Evolutionary conservation across 352 stramenopile genomes (phyloP).

Genomic region (Blastocystis sp.): DNA sequence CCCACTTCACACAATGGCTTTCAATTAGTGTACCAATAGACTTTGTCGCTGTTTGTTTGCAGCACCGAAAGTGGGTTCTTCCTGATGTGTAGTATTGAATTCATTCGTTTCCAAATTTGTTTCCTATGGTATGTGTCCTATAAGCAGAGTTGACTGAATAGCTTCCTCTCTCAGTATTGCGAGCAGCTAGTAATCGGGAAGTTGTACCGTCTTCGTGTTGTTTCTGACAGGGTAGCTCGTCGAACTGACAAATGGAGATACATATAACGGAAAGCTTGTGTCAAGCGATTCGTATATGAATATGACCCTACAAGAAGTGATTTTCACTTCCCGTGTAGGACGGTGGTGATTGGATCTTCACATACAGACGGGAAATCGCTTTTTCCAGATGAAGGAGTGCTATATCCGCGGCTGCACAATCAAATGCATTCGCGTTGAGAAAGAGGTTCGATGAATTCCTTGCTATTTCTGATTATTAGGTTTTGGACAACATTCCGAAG

Average conservation of each 20-base stretch:
- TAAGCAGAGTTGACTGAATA: not conserved
- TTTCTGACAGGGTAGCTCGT: slow-evolving; percentile 70
- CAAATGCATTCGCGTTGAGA: slow-evolving; percentile 93
- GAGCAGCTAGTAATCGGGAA: slow-evolving; percentile 29
- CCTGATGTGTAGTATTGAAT: not conserved
- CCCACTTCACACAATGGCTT: slow-evolving; percentile 50
- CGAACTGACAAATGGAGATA: slow-evolving; percentile 96
- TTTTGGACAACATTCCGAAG: slow-evolving; percentile 85
- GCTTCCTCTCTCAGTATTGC: slow-evolving; percentile 31
- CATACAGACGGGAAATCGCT: slow-evolving; percentile 80
- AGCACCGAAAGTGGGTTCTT: not conserved
- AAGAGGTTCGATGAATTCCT: slow-evolving; percentile 66
- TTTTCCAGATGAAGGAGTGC: slow-evolving; percentile 93
- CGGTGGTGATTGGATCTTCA: not conserved
- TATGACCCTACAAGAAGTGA: slow-evolving; percentile 93
- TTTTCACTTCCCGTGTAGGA: slow-evolving; percentile 81
- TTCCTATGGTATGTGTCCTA: not conserved
- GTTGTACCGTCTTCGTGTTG: not conserved
- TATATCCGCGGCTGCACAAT: slow-evolving; percentile 94
- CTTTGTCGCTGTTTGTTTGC: not conserved
- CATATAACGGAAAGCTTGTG: slow-evolving; percentile 89
- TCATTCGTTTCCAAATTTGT: not conserved
- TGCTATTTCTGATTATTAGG: not conserved
- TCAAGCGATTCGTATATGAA: slow-evolving; percentile 99
- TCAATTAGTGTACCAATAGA: slow-evolving; percentile 41